phyloP scores from a whole-genome alignment of 108 stramenopile genomes.

The Mediolabrus comicus region DNA sequence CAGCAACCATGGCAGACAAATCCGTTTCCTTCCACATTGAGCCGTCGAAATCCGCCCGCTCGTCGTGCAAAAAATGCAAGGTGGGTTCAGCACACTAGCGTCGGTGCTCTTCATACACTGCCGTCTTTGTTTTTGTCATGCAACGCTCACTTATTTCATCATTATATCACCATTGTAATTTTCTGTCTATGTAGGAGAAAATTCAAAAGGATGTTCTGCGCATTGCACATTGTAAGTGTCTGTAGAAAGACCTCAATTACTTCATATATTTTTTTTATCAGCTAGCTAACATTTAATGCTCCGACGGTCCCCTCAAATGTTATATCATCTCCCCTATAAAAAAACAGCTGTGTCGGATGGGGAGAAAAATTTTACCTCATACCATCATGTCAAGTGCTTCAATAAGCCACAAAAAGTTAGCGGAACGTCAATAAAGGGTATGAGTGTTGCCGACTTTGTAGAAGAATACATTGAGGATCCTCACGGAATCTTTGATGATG shows the following conservation, averaged over 20 bases:
- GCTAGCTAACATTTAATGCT: not conserved
- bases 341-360: not conserved
- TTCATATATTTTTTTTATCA: not conserved
- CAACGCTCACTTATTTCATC: not conserved
- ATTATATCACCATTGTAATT: not conserved
- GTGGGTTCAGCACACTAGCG: not conserved
- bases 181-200: conserved; percentile 2
- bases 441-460: conserved; percentile 39
- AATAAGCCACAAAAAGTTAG: not conserved
- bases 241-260: no score
- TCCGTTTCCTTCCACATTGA: conserved; percentile 25
- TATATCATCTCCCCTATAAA: not conserved
- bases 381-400: conserved; percentile 50
- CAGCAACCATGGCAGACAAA: not conserved
- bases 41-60: conserved; percentile 51
- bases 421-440: not conserved
- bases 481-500: conserved; percentile 18
- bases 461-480: conserved; percentile 44
- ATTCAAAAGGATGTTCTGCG: conserved; percentile 58
- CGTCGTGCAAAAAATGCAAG: conserved; percentile 67
- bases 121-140: not conserved
- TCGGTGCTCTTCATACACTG: not conserved
- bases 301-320: not conserved
- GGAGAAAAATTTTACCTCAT: not conserved
- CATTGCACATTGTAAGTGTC: conserved; percentile 17